phyloP scores from a whole-genome alignment of 805 yeast species.

The Starmerella powellii region DNA sequence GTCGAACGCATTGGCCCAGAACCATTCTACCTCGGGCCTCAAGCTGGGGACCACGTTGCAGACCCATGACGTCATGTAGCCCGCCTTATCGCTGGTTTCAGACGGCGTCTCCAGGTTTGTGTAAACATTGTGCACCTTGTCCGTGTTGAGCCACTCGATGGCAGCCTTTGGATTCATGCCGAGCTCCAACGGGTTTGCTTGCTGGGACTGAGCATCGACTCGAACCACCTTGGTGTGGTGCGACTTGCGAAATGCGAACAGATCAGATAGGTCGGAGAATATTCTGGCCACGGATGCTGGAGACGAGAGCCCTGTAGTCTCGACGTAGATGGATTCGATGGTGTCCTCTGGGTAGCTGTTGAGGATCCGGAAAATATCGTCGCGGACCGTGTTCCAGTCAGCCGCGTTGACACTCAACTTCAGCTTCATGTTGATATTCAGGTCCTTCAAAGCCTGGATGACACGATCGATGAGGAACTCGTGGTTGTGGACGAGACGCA shows the following conservation, averaged over 20 bases:
- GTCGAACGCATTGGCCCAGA: constrained; percentile 23
- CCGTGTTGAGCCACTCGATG: constrained; percentile 5
- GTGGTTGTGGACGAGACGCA: constrained; percentile 50
- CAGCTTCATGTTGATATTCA: constrained; percentile 44
- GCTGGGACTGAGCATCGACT: constrained; percentile 1
- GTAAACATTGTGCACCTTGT: constrained; percentile 5
- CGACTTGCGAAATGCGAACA: neutral
- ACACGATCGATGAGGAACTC: constrained; percentile 45
- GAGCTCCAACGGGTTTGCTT: constrained; percentile 13
- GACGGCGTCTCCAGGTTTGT: constrained; percentile 12
- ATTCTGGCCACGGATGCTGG: neutral
- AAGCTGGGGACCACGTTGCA: constrained; percentile 29
- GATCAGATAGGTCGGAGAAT: constrained; percentile 1
- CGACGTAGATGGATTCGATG: constrained; percentile 6
- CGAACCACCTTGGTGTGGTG: neutral
- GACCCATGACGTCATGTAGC: constrained; percentile 32
- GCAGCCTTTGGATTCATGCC: constrained; percentile 3
- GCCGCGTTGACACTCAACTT: constrained; percentile 57
- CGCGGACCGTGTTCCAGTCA: constrained; percentile 5
- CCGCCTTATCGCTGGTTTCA: constrained; percentile 23
- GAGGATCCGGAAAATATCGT: constrained; percentile 9
- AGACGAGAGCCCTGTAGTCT: neutral
- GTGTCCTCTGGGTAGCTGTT: constrained; percentile 2
- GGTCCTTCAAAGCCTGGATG: constrained; percentile 40
- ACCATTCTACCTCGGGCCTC: constrained; percentile 23